Evolutionary conservation across 2,329 filamentous ascomycete species (phyloP), one percentile per base, ranked within the genome.

Genomic region (Anthostomella pinea): DNA sequence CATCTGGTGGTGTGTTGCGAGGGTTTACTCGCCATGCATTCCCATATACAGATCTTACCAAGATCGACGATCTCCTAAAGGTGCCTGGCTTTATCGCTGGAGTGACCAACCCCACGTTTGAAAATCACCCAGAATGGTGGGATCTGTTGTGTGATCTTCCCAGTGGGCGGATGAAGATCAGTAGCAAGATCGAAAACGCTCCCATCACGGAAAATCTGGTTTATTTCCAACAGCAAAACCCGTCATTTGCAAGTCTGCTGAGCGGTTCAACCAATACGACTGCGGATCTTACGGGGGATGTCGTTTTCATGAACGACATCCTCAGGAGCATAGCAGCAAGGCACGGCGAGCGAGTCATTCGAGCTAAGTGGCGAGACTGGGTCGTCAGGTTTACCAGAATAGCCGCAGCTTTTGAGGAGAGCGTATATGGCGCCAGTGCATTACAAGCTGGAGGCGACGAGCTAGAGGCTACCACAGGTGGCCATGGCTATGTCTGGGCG

Each of bases 71-170:
- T 59, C 75, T 98, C 8, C 75, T 98, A 30, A 91, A 94, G 54
- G 93, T 98, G 0, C 91, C 93, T 6, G 93, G 93, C 2, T 98
- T 98, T 64, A 95, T 98, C 53, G 93, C 93, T 3, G 93, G 93
- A 39, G 93, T 98, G 25, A 98, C 91, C 2, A 98, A 98, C 58
- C 93, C 93, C 5, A 91, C 89, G 0, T 98, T 98, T 60, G 89
- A 91, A 44, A 81, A 89, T 56, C 91, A 97, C 56, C 87, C 86
- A 0, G 90, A 96, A 59, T 98, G 93, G 93, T 98, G 93, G 93
- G 93, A 98, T 63, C 67, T 98, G 8, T 73, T 98, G 9, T 98
- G 93, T 62, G 93, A 98, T 62, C 71, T 98, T 26, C 85, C 90
- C 0, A 91, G 83, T 2, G 93, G 93, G 8, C 82, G 90, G 27